phyloP scores from a whole-genome alignment of 164 flowering plant genomes.

The Stephania japonica region DNA sequence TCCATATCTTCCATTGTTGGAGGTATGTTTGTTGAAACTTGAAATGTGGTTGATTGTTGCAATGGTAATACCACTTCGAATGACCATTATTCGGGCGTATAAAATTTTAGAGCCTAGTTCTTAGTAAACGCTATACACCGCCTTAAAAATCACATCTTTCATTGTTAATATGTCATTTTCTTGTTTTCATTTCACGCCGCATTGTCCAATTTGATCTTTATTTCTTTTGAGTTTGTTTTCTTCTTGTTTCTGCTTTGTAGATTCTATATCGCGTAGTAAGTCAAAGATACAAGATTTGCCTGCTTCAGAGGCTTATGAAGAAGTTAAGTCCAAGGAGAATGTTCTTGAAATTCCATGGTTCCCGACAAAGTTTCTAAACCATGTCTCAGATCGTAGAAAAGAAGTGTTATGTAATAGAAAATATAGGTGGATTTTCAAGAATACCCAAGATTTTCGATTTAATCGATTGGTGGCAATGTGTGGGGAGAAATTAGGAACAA shows the following conservation, averaged over 20 bases:
- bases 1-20: slow-evolving; percentile 31
- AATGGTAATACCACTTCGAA: neutral
- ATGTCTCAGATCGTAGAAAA: slow-evolving; percentile 37
- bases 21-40: slow-evolving; percentile 20
- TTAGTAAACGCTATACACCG: too few relatives aligned
- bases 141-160: neutral
- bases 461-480: slow-evolving; percentile 36
- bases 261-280: slow-evolving; percentile 11
- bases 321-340: slow-evolving; percentile 15
- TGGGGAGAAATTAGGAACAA: slow-evolving; percentile 50
- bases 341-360: slow-evolving; percentile 46
- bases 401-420: slow-evolving; percentile 55
- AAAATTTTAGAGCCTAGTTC: too few relatives aligned
- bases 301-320: slow-evolving; percentile 11
- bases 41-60: neutral
- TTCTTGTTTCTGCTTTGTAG: neutral
- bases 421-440: slow-evolving; percentile 49
- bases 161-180: neutral
- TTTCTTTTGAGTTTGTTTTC: neutral
- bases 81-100: too few relatives aligned
- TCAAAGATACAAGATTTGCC: slow-evolving; percentile 9
- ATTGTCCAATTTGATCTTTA: neutral
- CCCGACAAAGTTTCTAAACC: slow-evolving; percentile 12
- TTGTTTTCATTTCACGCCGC: neutral
- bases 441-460: slow-evolving; percentile 33